These are phyloP conservation scores for Blastomyces gilchristii DNA, from an alignment of 2,329 filamentous ascomycete genomes.

Conservation along the genomic window DNA sequence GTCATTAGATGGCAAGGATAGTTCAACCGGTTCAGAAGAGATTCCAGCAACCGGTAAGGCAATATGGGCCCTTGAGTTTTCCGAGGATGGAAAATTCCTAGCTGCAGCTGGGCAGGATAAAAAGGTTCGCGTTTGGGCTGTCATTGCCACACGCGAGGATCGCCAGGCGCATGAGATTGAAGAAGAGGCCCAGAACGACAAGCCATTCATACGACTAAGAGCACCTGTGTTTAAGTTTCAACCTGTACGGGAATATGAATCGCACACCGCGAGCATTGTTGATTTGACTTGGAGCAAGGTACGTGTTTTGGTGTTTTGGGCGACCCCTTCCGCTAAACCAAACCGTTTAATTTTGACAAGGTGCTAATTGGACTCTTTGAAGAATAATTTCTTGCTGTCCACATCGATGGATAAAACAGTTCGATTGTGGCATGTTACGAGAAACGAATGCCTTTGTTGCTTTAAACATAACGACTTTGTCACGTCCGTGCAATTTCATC, in stretches of 20 bases:
- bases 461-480: slow-evolving; percentile 95
- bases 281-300: slow-evolving; percentile 94
- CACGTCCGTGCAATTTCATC: slow-evolving; percentile 89
- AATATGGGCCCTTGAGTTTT: slow-evolving; percentile 89
- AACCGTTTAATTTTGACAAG: not conserved
- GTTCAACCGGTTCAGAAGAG: slow-evolving; percentile 21
- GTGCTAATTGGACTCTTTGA: slow-evolving; percentile 12
- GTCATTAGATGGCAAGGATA: slow-evolving; percentile 29
- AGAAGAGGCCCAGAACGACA: slow-evolving; percentile 44
- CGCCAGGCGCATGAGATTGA: slow-evolving; percentile 63
- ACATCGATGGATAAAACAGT: slow-evolving; percentile 99
- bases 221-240: slow-evolving; percentile 81
- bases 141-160: slow-evolving; percentile 73
- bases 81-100: slow-evolving; percentile 78
- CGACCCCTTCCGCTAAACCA: not conserved
- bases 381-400: slow-evolving; percentile 90
- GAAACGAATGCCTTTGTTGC: slow-evolving; percentile 76
- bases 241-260: slow-evolving; percentile 67
- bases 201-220: slow-evolving; percentile 55
- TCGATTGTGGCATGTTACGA: slow-evolving; percentile 79
- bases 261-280: slow-evolving; percentile 75
- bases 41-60: slow-evolving; percentile 46
- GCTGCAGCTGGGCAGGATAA: slow-evolving; percentile 87
- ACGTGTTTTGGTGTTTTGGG: slow-evolving; percentile 15
- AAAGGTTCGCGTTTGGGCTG: slow-evolving; percentile 77